Evolutionary conservation across 768 basidiomycete species (phyloP), one percentile per base, ranked within the genome.

Genomic region (Amanita phalloides): DNA sequence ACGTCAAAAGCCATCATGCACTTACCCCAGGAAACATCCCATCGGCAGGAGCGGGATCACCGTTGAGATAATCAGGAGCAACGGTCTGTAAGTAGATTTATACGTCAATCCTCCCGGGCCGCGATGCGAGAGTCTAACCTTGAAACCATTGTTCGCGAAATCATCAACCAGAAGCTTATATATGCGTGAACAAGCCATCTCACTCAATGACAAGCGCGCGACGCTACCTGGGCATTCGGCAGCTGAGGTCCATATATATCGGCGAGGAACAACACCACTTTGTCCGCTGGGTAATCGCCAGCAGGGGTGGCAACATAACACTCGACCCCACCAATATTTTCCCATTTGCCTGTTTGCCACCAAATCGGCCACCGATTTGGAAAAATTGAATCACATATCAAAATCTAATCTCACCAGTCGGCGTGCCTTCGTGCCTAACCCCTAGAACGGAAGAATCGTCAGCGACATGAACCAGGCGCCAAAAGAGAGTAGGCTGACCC

Each of bases 291-390:
- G 53, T 77, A 80, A 35, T 74, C 73, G 1, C 58, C 56, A 0
- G 68, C 62, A 10, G 82, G 82, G 1, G 74, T 78, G 1, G 75
- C 74, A 45, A 81, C 68, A 55, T 84, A 84, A 55, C 65, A 68
- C 3, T 66, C 60, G 44, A 81, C 69, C 2, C 77, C 79, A 21
- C 62, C 68, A 49, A 82, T 69, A 23, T 58, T 54, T 56, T 77
- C 72, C 60, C 68, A 62, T 58, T 69, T 71, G 28, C 81, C 81
- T 81, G 48, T 25, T 23, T 11, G 11, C 10, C 32, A 11, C 14
- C 8, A 3, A 30, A n/a, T 25, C 6, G 23, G n/a, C 9, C n/a
- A 25, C 3, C 8, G 43, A 32, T 28, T 11, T 17, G 17, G 17
- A 17, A 17, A 17, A 17, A 1, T 17, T 17, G 1, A 9, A 36